phyloP scores from a whole-genome alignment of 768 basidiomycete species.

The Calocybe indica region DNA sequence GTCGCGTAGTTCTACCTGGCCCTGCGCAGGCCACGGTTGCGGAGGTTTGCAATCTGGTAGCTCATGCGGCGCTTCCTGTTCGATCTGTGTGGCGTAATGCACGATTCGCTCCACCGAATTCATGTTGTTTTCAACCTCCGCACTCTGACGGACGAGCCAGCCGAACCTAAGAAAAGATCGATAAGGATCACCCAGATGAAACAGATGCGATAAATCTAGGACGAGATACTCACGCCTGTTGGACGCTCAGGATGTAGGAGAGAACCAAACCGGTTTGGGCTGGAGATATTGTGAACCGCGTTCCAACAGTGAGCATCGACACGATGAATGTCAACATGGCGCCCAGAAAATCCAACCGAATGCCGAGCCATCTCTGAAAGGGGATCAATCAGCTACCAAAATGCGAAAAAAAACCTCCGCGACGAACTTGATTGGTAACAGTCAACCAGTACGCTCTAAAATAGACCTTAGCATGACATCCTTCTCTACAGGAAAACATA shows the following conservation, averaged over 20 bases:
- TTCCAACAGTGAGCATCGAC: constrained; percentile 70
- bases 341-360: constrained; percentile 87
- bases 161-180: constrained; percentile 42
- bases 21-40: constrained; percentile 67
- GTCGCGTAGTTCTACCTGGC: constrained; percentile 67
- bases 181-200: constrained; percentile 5
- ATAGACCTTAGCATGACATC: background rate
- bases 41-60: constrained; percentile 55
- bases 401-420: background rate
- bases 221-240: constrained; percentile 44
- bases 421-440: constrained; percentile 65
- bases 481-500: background rate
- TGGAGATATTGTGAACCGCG: constrained; percentile 70
- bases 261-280: constrained; percentile 73
- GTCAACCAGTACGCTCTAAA: constrained; percentile 81
- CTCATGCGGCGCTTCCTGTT: constrained; percentile 75
- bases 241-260: constrained; percentile 75
- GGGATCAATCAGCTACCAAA: constrained; percentile 9
- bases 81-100: constrained; percentile 73
- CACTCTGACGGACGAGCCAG: constrained; percentile 71
- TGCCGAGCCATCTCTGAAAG: constrained; percentile 73
- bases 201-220: background rate
- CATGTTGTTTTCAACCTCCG: constrained; percentile 93
- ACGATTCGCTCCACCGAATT: constrained; percentile 84
- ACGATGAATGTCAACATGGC: constrained; percentile 67